A percentile compares a stretch with the other conserved stretches of the same genome.
Evolutionary conservation across 1,284 basidiomycete genomes (phyloP).

Genomic region (Peniophora sp.): DNA sequence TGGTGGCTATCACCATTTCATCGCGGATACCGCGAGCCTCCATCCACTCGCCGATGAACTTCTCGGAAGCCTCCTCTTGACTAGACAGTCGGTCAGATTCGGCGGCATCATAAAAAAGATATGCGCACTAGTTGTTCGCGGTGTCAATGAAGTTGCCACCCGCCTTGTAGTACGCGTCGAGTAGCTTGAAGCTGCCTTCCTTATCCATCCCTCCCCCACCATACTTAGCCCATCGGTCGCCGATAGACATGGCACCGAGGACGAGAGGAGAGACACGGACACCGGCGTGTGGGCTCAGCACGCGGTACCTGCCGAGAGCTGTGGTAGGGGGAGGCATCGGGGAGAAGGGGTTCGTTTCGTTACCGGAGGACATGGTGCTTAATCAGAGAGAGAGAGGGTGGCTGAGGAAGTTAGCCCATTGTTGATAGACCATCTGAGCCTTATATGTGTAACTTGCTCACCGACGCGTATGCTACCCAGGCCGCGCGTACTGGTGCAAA

Average conservation of each 20-base stretch:
- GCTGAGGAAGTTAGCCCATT: no score
- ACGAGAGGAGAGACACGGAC: constrained; percentile 34
- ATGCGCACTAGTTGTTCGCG: constrained; percentile 21
- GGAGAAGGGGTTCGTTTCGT: no score
- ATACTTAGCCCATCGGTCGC: constrained; percentile 26
- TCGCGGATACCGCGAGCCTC: constrained; percentile 41
- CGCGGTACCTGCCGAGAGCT: constrained; percentile 3
- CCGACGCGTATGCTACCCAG: no score
- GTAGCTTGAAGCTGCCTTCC: constrained; percentile 17
- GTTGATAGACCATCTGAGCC: no score
- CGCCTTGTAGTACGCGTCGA: constrained; percentile 21
- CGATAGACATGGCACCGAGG: constrained; percentile 36
- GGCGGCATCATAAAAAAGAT: background rate
- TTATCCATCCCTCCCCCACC: constrained; percentile 15
- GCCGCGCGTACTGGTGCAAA: no score
- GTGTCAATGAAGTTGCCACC: constrained; percentile 27
- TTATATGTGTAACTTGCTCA: no score
- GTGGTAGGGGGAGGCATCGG: background rate
- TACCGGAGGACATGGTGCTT: no score
- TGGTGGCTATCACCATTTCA: constrained; percentile 47
- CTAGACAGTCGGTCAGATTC: constrained; percentile 17
- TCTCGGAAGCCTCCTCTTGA: constrained; percentile 42
- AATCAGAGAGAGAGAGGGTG: no score
- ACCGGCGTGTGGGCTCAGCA: background rate
- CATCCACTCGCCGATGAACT: constrained; percentile 52